These are phyloP conservation scores for Trichoderma sp. DNA, from an alignment of 2,329 filamentous ascomycete genomes.

Conservation along the genomic window DNA sequence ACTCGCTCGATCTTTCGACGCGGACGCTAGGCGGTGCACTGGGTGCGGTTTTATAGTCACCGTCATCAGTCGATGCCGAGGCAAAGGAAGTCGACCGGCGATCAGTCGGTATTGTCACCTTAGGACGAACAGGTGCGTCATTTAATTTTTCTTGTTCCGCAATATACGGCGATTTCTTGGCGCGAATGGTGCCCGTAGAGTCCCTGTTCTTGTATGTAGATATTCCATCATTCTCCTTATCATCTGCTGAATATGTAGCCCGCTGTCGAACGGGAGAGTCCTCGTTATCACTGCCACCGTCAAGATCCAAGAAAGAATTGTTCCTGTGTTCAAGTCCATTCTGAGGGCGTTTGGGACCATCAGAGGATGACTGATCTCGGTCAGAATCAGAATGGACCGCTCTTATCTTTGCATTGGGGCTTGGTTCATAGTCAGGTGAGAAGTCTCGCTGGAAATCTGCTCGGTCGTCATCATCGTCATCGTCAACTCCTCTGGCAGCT, in stretches of 20 bases:
- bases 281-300: conserved; percentile 49
- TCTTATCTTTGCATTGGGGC: conserved; percentile 68
- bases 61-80: conserved; percentile 37
- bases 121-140: conserved; percentile 34
- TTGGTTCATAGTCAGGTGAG: conserved; percentile 72
- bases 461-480: conserved; percentile 30
- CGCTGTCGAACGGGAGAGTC: conserved; percentile 27
- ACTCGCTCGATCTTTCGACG: conserved; percentile 41
- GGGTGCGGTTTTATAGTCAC: conserved; percentile 42
- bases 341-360: conserved; percentile 30
- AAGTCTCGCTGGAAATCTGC: conserved; percentile 56
- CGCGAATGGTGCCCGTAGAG: conserved; percentile 32
- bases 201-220: conserved; percentile 18
- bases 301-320: conserved; percentile 52
- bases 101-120: conserved; percentile 44
- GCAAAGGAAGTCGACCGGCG: conserved; percentile 35
- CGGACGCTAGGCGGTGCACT: conserved; percentile 46
- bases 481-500: conserved; percentile 15
- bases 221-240: conserved; percentile 19
- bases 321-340: conserved; percentile 35
- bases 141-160: conserved; percentile 33
- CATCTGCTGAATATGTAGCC: conserved; percentile 21
- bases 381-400: conserved; percentile 53
- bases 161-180: conserved; percentile 26
- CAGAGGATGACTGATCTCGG: conserved; percentile 23